These are phyloP conservation scores for Mortierella sp. DNA, from an alignment of 371 early-diverging fungal species.

Conservation along the genomic window DNA sequence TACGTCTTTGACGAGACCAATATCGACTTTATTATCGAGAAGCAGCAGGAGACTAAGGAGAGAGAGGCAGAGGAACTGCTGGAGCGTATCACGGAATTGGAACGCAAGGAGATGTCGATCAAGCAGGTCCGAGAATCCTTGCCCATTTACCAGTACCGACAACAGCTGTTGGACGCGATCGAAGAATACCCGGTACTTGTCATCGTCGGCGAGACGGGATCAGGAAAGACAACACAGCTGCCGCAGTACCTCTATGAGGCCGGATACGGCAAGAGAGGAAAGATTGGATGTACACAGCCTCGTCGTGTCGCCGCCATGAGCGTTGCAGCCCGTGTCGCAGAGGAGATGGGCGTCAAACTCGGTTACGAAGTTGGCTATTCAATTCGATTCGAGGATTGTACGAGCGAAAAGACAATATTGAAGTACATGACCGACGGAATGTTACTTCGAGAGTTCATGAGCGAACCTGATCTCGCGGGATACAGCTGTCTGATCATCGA, in stretches of 20 bases:
- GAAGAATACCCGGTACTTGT: slow-evolving; percentile 88
- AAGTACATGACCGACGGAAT: slow-evolving; percentile 99
- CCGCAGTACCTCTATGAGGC: slow-evolving; percentile 98
- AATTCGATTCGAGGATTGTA: slow-evolving; percentile 98
- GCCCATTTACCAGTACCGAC: slow-evolving; percentile 90
- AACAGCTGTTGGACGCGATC: slow-evolving; percentile 85
- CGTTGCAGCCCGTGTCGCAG: slow-evolving; percentile 97
- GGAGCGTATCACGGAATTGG: slow-evolving; percentile 58
- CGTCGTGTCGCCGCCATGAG: slow-evolving; percentile 99
- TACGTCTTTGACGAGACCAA: slow-evolving; percentile 96
- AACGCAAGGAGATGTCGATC: slow-evolving; percentile 79
- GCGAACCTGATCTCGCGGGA: slow-evolving; percentile 93
- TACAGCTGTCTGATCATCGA: slow-evolving; percentile 98
- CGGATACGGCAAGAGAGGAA: slow-evolving; percentile 88
- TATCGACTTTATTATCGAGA: slow-evolving; percentile 90
- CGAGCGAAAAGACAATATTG: slow-evolving; percentile 93
- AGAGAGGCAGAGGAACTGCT: slow-evolving; percentile 66
- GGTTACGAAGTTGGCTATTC: slow-evolving; percentile 97
- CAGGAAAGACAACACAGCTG: slow-evolving; percentile 99
- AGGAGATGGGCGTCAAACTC: slow-evolving; percentile 94
- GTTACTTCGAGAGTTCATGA: slow-evolving; percentile 97
- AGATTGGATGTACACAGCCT: slow-evolving; percentile 99
- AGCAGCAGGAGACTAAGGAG: slow-evolving; percentile 63
- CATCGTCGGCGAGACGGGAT: slow-evolving; percentile 98
- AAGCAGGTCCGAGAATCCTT: slow-evolving; percentile 91